These are phyloP conservation scores for Lodderomyces theae DNA, from an alignment of 1,139 yeast genomes.

Conservation along the genomic window DNA sequence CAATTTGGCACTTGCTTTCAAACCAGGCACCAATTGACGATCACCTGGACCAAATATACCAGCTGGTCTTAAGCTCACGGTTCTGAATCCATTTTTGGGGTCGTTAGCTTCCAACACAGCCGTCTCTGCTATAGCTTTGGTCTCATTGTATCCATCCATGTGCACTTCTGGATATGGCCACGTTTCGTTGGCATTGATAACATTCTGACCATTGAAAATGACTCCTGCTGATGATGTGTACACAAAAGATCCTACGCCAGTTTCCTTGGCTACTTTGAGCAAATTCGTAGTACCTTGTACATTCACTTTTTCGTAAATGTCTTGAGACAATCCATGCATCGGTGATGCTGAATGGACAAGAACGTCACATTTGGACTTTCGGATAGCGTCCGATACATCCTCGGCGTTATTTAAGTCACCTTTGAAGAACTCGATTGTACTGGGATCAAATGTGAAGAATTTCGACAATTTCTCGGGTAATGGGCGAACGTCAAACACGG, in stretches of 20 bases:
- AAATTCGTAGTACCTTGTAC: conserved; percentile 84
- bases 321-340: conserved; percentile 79
- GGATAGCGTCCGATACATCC: conserved; percentile 67
- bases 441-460: conserved; percentile 70
- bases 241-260: conserved; percentile 64
- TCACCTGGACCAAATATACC: conserved; percentile 99
- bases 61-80: conserved; percentile 92
- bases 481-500: conserved; percentile 89
- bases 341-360: conserved; percentile 98
- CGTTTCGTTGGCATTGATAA: conserved; percentile 86
- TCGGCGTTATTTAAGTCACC: conserved; percentile 82
- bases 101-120: conserved; percentile 72
- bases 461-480: conserved; percentile 67
- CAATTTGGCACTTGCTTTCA: conserved; percentile 74
- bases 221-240: conserved; percentile 98
- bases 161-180: conserved; percentile 91
- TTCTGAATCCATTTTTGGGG: conserved; percentile 49
- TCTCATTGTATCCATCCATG: conserved; percentile 96
- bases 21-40: conserved; percentile 91
- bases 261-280: conserved; percentile 58
- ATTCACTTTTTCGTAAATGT: conserved; percentile 83
- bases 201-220: conserved; percentile 88
- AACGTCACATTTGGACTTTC: conserved; percentile 60
- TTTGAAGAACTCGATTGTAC: conserved; percentile 56
- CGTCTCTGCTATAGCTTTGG: conserved; percentile 89